A percentile compares a stretch with the other conserved stretches of the same genome.
Evolutionary conservation across 2,329 filamentous ascomycete genomes (phyloP).

Genomic region (Lecanicillium sp.): DNA sequence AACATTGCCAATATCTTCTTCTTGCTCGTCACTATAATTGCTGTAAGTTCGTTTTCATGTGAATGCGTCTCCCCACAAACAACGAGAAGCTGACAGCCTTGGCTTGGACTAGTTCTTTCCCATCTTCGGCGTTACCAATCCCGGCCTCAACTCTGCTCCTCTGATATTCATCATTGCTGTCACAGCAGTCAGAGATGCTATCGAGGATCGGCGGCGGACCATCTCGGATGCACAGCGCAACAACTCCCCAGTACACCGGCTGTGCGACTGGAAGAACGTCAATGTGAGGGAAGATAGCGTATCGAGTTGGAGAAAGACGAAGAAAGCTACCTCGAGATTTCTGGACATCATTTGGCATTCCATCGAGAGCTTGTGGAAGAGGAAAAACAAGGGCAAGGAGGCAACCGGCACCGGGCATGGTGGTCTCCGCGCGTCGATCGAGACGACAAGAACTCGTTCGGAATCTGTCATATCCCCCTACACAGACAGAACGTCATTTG

Average conservation of each 20-base stretch:
- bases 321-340: slow-evolving; percentile 72
- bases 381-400: slow-evolving; percentile 43
- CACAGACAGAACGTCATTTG: slow-evolving; percentile 42
- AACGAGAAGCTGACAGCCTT: too few species aligned
- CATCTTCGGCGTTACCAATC: slow-evolving; percentile 89
- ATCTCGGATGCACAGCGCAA: slow-evolving; percentile 89
- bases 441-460: slow-evolving; percentile 33
- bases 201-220: slow-evolving; percentile 92
- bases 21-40: slow-evolving; percentile 89
- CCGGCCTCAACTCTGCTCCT: slow-evolving; percentile 82
- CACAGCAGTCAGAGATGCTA: slow-evolving; percentile 87
- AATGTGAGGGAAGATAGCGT: slow-evolving; percentile 86
- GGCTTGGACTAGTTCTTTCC: too few species aligned
- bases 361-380: slow-evolving; percentile 43
- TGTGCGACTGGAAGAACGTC: slow-evolving; percentile 86
- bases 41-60: slow-evolving; percentile 57
- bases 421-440: slow-evolving; percentile 44
- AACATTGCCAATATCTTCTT: slow-evolving; percentile 99
- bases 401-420: too few species aligned
- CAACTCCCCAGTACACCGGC: slow-evolving; percentile 87
- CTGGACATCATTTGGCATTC: slow-evolving; percentile 48
- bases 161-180: slow-evolving; percentile 86
- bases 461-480: slow-evolving; percentile 46
- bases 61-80: slow-evolving; percentile 52
- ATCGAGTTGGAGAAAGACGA: slow-evolving; percentile 78